Evolutionary conservation across 2,329 filamentous ascomycete species (phyloP), one percentile per base, ranked within the genome.

Genomic region (Ascochyta viciae-villosae): DNA sequence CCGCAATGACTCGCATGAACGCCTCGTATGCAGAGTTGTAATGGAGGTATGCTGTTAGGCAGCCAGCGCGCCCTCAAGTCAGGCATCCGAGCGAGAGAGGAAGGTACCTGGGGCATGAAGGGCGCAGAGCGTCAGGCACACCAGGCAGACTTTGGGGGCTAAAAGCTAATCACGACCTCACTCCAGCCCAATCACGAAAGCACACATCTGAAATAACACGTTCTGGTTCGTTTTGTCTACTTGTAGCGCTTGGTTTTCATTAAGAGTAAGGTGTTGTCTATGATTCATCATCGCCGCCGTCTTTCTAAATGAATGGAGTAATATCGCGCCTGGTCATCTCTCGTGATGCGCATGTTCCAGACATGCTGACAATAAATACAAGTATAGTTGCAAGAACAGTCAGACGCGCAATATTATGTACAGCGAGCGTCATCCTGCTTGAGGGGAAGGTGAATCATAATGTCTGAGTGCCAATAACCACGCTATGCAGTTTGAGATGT

Each of bases 391-490:
- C 27, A 63, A 59, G 39, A 61, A 49, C 57, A 56, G 37, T 50
- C 19, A 60, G 62, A 66, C 65, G 58, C 65, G 64, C 62, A 61
- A 60, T 56, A 54, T 16, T 65, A 66, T 71, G 44, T 70, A 68
- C 66, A 69, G 61, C 60, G 66, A 70, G 62, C 63, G 66, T 65
- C 62, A 62, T 67, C 68, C 66, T 68, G 55, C 63, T 58, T 62
- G 62, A 66, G 60, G 65, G 44, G 44, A 57, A 51, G 19, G 40
- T 45, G 39, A 49, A 33, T 49, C 40, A 27, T 54, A 62, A 54
- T 58, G 39, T 56, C 47, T 53, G 48, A 45, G 47, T 45, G 54
- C 53, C 54, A 53, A 44, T 33, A 29, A 27, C 41, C 45, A 7
- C 53, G 48, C 43, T 41, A 54, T 58, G 51, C 40, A 52, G 46